phyloP scores from a whole-genome alignment of 257 asterid species.

The Solanum megistacrolobum region DNA sequence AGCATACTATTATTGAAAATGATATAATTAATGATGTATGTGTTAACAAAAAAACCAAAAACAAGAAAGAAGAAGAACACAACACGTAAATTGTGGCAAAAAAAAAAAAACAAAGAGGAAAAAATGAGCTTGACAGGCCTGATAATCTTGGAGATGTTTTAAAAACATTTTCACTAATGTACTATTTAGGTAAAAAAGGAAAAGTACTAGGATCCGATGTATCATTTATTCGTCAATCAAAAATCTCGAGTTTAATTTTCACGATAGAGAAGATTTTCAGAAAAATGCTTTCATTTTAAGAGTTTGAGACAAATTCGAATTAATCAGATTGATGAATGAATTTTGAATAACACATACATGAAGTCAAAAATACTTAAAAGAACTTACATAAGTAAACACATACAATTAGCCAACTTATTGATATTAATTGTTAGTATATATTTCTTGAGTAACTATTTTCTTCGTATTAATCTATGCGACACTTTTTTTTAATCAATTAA shows the following conservation, averaged over 20 bases:
- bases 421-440: too few species aligned
- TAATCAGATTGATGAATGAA: not conserved
- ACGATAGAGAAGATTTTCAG: not conserved
- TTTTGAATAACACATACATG: too few species aligned
- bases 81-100: not conserved
- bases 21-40: not conserved
- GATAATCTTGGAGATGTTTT: not conserved
- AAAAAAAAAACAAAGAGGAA: not conserved
- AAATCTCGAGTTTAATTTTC: not conserved
- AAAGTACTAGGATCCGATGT: not conserved
- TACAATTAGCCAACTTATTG: not conserved
- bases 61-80: not conserved
- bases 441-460: too few species aligned
- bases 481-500: too few species aligned
- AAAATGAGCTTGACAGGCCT: not conserved
- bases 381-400: not conserved
- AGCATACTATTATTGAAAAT: not conserved
- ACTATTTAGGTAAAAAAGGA: not conserved
- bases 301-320: too few species aligned
- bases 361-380: too few species aligned
- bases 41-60: not conserved
- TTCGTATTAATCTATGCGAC: too few species aligned
- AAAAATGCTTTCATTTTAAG: not conserved
- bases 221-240: not conserved
- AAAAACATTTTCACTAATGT: not conserved